These are phyloP conservation scores for Trichosporon sp. DNA, from an alignment of 1,284 basidiomycete genomes.

Conservation along the genomic window DNA sequence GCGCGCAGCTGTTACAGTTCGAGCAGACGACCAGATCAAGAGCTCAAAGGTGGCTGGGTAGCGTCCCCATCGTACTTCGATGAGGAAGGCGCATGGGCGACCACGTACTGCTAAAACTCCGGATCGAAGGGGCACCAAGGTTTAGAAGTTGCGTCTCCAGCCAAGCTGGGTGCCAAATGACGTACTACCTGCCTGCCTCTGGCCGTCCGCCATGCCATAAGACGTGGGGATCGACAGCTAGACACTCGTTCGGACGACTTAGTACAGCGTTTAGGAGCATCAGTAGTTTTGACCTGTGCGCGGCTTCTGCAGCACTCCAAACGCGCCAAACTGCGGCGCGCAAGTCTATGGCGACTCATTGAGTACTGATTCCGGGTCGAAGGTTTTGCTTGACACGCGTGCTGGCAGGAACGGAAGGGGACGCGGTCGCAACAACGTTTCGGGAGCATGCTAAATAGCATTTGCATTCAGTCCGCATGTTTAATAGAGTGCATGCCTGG, in stretches of 20 bases:
- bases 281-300: no score
- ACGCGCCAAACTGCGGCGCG: no score
- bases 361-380: neutral
- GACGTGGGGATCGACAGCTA: neutral
- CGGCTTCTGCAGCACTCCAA: no score
- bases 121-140: neutral
- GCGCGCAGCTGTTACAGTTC: no score
- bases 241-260: no score
- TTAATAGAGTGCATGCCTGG: neutral
- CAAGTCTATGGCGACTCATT: no score
- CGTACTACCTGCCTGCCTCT: neutral
- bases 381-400: neutral
- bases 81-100: no score
- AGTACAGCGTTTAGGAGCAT: no score
- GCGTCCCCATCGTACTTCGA: no score
- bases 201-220: neutral
- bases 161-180: neutral
- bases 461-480: neutral
- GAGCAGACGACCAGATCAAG: no score
- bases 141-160: neutral
- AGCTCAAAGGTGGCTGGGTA: no score
- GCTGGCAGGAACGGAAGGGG: neutral
- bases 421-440: neutral
- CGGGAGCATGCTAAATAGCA: neutral
- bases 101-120: neutral